Conservation (phyloP, 192 early-diverging fungal genomes). For the Backusella psychrophila region DNA sequence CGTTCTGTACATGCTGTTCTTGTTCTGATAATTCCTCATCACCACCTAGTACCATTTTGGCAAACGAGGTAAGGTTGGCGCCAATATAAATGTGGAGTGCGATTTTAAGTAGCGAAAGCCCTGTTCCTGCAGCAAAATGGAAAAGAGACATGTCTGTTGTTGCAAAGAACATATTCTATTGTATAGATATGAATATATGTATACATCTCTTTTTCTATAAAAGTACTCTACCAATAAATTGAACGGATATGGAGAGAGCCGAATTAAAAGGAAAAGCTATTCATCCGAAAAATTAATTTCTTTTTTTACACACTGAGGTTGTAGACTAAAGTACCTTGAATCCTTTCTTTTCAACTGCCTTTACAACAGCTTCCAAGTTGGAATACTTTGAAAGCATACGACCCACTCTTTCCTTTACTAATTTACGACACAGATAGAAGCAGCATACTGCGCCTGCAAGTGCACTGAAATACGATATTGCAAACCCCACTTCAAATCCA, state of each 20-base stretch:
- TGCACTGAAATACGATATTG: slow-evolving; percentile 58
- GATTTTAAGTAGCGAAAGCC: slow-evolving; percentile 54
- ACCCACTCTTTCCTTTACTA: slow-evolving; percentile 43
- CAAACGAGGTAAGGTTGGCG: slow-evolving; percentile 51
- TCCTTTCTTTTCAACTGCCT: slow-evolving; percentile 59
- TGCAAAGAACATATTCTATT: slow-evolving; percentile 51
- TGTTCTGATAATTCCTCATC: slow-evolving; percentile 14
- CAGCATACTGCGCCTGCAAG: slow-evolving; percentile 50
- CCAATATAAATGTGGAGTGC: slow-evolving; percentile 62
- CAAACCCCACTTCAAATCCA: slow-evolving; percentile 57
- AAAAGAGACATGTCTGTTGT: slow-evolving; percentile 51
- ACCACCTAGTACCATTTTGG: slow-evolving; percentile 32
- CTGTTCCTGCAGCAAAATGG: slow-evolving; percentile 49
- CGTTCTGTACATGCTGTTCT: slow-evolving; percentile 18
- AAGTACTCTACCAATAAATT: slow-evolving; percentile 45
- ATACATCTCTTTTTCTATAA: neutral
- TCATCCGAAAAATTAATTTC: neutral
- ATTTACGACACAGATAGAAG: slow-evolving; percentile 50
- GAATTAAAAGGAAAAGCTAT: slow-evolving; percentile 63
- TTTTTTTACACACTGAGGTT: neutral
- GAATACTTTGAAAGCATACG: slow-evolving; percentile 43
- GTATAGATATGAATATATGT: neutral
- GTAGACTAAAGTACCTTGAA: slow-evolving; percentile 46
- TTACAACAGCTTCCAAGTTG: slow-evolving; percentile 47
- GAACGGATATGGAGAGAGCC: slow-evolving; percentile 73